phyloP scores from a whole-genome alignment of 176 grass and related monocot species.

The Carex littledalei region DNA sequence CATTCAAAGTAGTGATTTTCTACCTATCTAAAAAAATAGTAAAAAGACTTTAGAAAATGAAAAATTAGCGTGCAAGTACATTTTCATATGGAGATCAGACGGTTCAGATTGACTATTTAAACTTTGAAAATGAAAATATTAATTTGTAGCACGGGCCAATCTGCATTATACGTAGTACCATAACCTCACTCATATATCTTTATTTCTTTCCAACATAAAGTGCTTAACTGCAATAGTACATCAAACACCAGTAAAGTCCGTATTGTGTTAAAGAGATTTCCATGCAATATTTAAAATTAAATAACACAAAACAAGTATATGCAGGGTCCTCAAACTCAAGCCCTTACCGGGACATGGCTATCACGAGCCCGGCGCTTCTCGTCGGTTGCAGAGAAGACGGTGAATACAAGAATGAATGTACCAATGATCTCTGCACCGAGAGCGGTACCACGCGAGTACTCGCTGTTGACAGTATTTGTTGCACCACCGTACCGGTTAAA shows the following conservation, averaged over 20 bases:
- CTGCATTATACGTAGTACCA: no score
- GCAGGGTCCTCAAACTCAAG: not conserved
- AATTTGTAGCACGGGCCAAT: no score
- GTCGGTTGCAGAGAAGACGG: conserved; percentile 47
- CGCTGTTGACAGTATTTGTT: conserved; percentile 15
- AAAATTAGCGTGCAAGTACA: no score
- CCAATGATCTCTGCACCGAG: conserved; percentile 39
- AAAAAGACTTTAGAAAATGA: no score
- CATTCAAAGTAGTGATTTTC: no score
- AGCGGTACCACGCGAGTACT: conserved; percentile 23
- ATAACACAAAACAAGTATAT: not conserved
- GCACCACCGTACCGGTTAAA: conserved; percentile 24
- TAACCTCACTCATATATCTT: no score
- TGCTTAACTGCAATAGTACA: not conserved
- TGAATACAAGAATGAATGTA: conserved; percentile 48
- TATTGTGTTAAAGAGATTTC: not conserved
- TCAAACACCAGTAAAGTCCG: not conserved
- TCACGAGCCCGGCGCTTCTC: conserved; percentile 41
- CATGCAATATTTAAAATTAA: not conserved
- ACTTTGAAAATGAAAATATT: no score
- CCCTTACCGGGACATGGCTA: conserved; percentile 32
- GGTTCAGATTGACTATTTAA: no score
- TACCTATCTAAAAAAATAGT: no score
- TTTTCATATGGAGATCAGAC: no score
- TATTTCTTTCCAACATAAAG: no score